Base-by-base conservation (phyloP, 148 eudicot species). In the Persicaria tinctoria region DNA sequence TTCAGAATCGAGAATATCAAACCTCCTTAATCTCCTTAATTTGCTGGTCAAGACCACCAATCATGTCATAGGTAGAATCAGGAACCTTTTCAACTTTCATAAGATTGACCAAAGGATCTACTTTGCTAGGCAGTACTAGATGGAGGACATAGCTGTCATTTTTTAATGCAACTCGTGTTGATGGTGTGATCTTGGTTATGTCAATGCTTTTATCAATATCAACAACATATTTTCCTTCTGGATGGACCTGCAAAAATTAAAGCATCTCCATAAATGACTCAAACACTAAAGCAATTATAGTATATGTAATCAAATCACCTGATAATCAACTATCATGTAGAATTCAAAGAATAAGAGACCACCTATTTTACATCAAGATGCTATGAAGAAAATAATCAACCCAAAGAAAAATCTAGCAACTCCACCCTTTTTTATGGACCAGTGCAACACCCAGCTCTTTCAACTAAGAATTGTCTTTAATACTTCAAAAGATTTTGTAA, bases 51-150 rank as follows among this genome's bases (percentile, higher is more conserved):
- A 90, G 91, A 27, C 95, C 95, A 81, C 91, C 94, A 80, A 90
- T 88, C 91, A 88, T 88, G 80, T 90, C 94, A 79, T 90, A 88
- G 11, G 94, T 90, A 71, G 91, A 90, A 79, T 90, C 91, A 75
- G 91, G 95, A 79, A 90, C 95, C 73, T 90, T 90, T 70, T 90
- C 95, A 73, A 90, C 95, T 85, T 88, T 90, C 95, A 90, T 90
- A 18, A 90, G 91, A 82, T 90, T 90, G 76, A 90, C 96, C 76
- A 90, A 73, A 20, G 96, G 92, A 82, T 88, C 92, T 32, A 90
- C 96, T 86, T 90, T 90, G 80, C 96, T 90, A 0, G 96, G 92
- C 75, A 90, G 80, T 71, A 90, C 76, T 78, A 87, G 82, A 79
- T 90, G 96, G 73, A 90, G 92, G 49, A 86, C 90, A 73, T 90